Conservation (phyloP, 495 filamentous ascomycete genomes). For the Penicillium dipodomyicola region DNA sequence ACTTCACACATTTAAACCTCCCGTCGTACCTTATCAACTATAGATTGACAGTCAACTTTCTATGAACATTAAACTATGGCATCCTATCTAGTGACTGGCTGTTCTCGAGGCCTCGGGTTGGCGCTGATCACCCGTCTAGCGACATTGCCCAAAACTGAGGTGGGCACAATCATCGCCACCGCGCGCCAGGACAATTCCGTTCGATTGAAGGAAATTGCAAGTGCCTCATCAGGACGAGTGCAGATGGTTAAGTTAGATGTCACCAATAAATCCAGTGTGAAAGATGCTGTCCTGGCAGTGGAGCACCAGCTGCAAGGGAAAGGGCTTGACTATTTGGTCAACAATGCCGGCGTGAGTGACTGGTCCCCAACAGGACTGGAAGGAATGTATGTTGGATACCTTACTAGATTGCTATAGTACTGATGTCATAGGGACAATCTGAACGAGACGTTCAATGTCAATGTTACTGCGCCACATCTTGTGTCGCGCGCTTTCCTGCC, state of each 20-base stretch:
- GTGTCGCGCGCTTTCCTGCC: slow-evolving; percentile 47
- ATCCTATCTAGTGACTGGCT: slow-evolving; percentile 36
- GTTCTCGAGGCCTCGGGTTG: slow-evolving; percentile 55
- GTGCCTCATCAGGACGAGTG: slow-evolving; percentile 31
- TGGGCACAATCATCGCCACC: slow-evolving; percentile 38
- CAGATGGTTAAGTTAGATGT: slow-evolving; percentile 48
- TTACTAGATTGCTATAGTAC: neutral
- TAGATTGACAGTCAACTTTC: too few species aligned
- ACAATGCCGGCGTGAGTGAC: slow-evolving; percentile 45
- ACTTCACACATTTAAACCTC: neutral
- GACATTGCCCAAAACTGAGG: slow-evolving; percentile 29
- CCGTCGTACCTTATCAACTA: neutral
- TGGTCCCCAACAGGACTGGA: slow-evolving; percentile 25
- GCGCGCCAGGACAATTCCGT: slow-evolving; percentile 31
- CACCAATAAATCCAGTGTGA: slow-evolving; percentile 38
- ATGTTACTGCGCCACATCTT: slow-evolving; percentile 43
- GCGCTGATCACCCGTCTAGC: slow-evolving; percentile 43
- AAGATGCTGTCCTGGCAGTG: slow-evolving; percentile 38
- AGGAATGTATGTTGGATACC: slow-evolving; percentile 31
- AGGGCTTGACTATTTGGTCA: slow-evolving; percentile 52
- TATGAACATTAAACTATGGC: slow-evolving; percentile 18
- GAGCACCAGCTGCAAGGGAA: slow-evolving; percentile 38
- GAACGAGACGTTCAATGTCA: slow-evolving; percentile 40
- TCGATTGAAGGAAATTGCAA: slow-evolving; percentile 25
- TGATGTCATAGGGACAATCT: slow-evolving; percentile 33